Evolutionary conservation across 192 early-diverging fungal species (phyloP), one percentile per base, ranked within the genome.

Genomic region (Entomortierella parvispora): DNA sequence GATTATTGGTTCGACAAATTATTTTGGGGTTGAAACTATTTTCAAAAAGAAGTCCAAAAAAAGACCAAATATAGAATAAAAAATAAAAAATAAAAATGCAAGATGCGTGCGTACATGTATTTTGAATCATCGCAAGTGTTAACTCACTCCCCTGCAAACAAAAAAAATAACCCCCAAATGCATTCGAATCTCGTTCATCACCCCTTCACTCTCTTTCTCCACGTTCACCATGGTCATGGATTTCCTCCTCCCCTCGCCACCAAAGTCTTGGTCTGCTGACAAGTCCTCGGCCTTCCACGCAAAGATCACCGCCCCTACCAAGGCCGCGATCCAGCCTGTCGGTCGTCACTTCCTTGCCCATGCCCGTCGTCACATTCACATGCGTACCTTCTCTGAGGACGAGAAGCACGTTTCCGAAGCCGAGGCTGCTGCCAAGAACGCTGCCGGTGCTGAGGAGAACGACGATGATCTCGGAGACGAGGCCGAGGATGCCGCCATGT

Each of bases 401-500:
- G 84, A 88, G 54, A 83, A 70, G 51, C 80, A 80, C 33, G 59
- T 75, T 23, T 85, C 81, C 28, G 82, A 83, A 60, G 80, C 80
- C 25, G 75, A 81, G 58, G 79, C 80, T 11, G 80, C 61, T 20
- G 59, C 69, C 57, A 79, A 71, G 46, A 77, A 69, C 45, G 75
- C 57, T 12, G 56, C 43, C 65, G 72, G 65, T 12, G 72, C 54
- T 44, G 79, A 81, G 32, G 82, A 85, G 50, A 80, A 83, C 22
- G 84, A 87, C 49, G 89, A 83, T 45, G 92, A 89, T 46, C 88
- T 92, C 37, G 92, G 91, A 20, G 96, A 96, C 34, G 96, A 97
- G 82, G 88, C 87, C 58, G 96, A 96, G 77, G 83, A 89, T 75
- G 81, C 84, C 51, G 80, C 85, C 58, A 84, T 97, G 44, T 86